Evolutionary conservation across 805 yeast species (phyloP), one percentile per base, ranked within the genome.

Genomic region (Starmerella gropengiesseri): DNA sequence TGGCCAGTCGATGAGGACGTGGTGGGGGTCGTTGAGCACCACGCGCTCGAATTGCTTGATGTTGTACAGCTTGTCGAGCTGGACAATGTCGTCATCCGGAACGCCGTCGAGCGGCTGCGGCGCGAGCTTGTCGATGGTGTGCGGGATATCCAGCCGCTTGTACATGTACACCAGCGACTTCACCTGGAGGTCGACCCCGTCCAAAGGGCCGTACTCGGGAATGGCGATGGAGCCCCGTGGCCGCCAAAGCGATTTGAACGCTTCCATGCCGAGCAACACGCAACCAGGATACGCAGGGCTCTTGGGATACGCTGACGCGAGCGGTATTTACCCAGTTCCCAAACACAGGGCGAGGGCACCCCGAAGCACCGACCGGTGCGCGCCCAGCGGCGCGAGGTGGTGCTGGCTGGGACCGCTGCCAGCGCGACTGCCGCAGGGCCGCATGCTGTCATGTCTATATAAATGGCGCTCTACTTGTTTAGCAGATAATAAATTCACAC

Each of bases 1-100:
- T 36, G 66, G 56, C 69, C 76, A 80, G 55, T 80, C 87, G 16
- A 77, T 68, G 43, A 78, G 62, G 11, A 80, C 75, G 20, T 86
- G 64, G 55, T 78, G 77, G 43, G 77, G 78, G 57, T 79, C 83
- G 23, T 35, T 40, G n/a, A 65, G 43, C 32, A 79, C 47, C 7
- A 60, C 49, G 8, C 54, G 47, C 37, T 66, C 65, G 51, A 80
- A 75, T 27, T 57, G 65, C 0, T 48, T 40, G 32, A 66, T 58
- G 55, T 77, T 76, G 55, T 78, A 80, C 50, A 73, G 63, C 12
- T 59, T 48, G 54, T 80, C 86, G 42, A 79, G 61, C 50, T 73
- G 75, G 17, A 49, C 56, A 37, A 50, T 47, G 40, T 59, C 62
- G 17, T 42, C 51, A 3, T 29, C 29, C 3, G 55, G 44, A 17